A percentile compares a stretch with the other conserved stretches of the same genome.
phyloP scores from a whole-genome alignment of 1,139 yeast genomes.

The Taphrina communis region DNA sequence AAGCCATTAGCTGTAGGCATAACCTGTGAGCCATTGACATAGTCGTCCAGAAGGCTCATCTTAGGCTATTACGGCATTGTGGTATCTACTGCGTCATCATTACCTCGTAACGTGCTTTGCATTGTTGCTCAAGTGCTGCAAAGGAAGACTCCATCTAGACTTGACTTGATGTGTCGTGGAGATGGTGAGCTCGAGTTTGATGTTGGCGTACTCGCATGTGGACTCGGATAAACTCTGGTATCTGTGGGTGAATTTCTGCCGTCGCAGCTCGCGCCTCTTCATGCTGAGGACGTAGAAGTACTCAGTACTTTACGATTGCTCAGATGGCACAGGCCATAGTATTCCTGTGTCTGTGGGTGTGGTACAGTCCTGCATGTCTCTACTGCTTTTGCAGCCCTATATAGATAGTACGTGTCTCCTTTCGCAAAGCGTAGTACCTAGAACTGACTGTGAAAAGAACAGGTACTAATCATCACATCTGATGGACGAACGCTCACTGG shows the following conservation, averaged over 20 bases:
- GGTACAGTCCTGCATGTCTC: slow-evolving; percentile 11
- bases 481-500: slow-evolving; percentile 43
- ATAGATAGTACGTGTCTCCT: slow-evolving; percentile 15
- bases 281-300: neutral
- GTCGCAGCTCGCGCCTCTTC: neutral
- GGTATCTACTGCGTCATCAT: too few species aligned
- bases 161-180: neutral
- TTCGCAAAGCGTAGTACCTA: neutral
- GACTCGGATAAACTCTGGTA: neutral
- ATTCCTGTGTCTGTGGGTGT: neutral
- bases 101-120: too few species aligned
- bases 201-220: neutral
- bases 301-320: too few species aligned
- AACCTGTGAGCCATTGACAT: slow-evolving; percentile 11
- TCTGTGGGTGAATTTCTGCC: neutral
- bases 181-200: neutral
- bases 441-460: slow-evolving; percentile 15
- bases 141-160: neutral
- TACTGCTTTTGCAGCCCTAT: slow-evolving; percentile 14
- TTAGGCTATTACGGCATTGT: too few species aligned
- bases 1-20: neutral
- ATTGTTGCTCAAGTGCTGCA: too few species aligned
- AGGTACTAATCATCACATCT: slow-evolving; percentile 40
- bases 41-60: slow-evolving; percentile 37
- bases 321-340: too few species aligned